Percentiles rank a stretch among this genome's conserved stretches.
phyloP scores from a whole-genome alignment of 805 yeast species.

The Wickerhamiella sergipiensis region DNA sequence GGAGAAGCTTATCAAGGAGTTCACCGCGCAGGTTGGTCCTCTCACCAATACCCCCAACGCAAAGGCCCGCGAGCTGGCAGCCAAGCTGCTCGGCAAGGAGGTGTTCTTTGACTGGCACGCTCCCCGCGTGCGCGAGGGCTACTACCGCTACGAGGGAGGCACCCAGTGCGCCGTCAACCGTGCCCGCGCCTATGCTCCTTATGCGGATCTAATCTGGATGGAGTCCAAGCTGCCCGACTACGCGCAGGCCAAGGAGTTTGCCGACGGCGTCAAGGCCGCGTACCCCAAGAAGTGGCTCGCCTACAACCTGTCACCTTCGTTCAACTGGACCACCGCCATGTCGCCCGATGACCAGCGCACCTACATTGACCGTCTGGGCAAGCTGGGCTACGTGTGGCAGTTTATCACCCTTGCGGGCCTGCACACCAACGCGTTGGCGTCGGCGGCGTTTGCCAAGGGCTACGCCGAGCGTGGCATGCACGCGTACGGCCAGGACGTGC shows the following conservation, averaged over 20 bases:
- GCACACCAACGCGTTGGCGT: slow-evolving; percentile 89
- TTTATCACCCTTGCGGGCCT: slow-evolving; percentile 94
- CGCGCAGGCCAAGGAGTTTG: slow-evolving; percentile 86
- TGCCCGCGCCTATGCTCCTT: slow-evolving; percentile 90
- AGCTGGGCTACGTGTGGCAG: slow-evolving; percentile 93
- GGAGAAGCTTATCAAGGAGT: slow-evolving; percentile 46
- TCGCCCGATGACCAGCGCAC: slow-evolving; percentile 74
- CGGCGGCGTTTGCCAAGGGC: slow-evolving; percentile 68
- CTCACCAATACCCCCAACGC: slow-evolving; percentile 59
- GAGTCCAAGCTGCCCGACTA: slow-evolving; percentile 92
- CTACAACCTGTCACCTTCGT: slow-evolving; percentile 90
- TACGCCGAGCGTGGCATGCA: slow-evolving; percentile 81
- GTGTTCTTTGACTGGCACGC: slow-evolving; percentile 89
- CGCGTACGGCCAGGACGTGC: slow-evolving; percentile 83
- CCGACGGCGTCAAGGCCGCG: slow-evolving; percentile 70
- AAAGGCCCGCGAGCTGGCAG: slow-evolving; percentile 69
- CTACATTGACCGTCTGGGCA: slow-evolving; percentile 71
- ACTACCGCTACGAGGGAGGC: slow-evolving; percentile 92
- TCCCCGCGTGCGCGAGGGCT: slow-evolving; percentile 92
- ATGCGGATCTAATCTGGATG: slow-evolving; percentile 95
- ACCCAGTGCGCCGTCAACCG: slow-evolving; percentile 95
- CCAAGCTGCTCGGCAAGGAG: slow-evolving; percentile 63
- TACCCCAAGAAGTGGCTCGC: slow-evolving; percentile 93
- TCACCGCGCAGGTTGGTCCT: slow-evolving; percentile 59
- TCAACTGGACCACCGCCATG: slow-evolving; percentile 97